Base-by-base conservation (phyloP, 2,329 filamentous ascomycete genomes). In the Ploettnerulaceae sp. region DNA sequence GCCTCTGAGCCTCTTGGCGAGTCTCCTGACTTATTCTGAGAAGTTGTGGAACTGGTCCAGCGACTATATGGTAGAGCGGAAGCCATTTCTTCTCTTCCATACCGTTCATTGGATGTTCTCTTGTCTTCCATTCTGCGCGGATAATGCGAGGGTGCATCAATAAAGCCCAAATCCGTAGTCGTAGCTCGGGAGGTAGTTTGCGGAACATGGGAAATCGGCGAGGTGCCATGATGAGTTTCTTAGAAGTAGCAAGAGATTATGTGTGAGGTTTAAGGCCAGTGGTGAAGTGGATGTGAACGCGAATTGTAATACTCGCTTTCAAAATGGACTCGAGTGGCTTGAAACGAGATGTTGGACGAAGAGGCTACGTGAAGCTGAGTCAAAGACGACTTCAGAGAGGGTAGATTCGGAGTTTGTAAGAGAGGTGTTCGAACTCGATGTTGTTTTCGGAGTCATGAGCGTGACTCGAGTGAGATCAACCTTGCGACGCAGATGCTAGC, bases 161-260 rank as follows among this genome's bases (percentile, higher is more conserved):
- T 12, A 35, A 32, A 17, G 14, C 21, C 49, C 49, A 54, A 21
- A 54, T 50, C 14, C 35, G 25, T 20, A 45, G 29, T 26, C 47
- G 43, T 5, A 54, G 26, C 33, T 54, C 52, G 5, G 47, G 35
- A 20, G 52, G 52, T 14, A 54, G 45, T 12, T 48, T 47, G 9
- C 15, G 14, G 37, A 52, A 54, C 4, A 26, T 22, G 11, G 22
- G 15, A 32, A 54, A 49, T 7, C 31, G 39, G 18, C 35, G 45
- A 24, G 39, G 36, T 21, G 46, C 39, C 48, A 47, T 54, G 26
- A 7, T 38, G 41, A 34, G 11, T 9, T 4, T 20, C 18, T 32
- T 32, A 21, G 14, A 18, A 17, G 7, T 15, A 12, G 15, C 11
- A 7, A 15, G 24, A 15, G 4, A 12, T 7, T 25, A 28, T 26